Base-by-base conservation (phyloP, 106 monocot species). In the Hemerocallis citrina region DNA sequence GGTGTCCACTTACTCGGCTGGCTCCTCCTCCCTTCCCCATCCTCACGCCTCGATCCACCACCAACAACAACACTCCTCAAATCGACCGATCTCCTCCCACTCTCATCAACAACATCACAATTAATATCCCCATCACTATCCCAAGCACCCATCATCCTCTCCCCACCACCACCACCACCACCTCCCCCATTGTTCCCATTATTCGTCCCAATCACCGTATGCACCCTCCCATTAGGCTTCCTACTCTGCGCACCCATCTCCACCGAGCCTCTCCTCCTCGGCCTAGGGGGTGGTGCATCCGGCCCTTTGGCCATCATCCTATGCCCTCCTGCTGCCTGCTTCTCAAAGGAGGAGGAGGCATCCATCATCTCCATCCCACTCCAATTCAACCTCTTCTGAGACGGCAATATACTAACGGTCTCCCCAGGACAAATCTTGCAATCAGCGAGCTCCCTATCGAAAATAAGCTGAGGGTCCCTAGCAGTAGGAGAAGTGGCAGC, bases 311-410 rank as follows among this genome's bases (percentile, higher is more conserved):
- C 34, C 51, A 52, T 12, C 62, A 63, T 21, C 40, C 32, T 12
- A 45, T 19, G n/a, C 22, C 39, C 4, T 57, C 68, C 25, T 50
- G 57, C 46, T 44, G 58, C 55, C 36, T 66, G 72, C 27, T 37
- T 40, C 22, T n/a, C n/a, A n/a, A n/a, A n/a, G n/a, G n/a, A n/a
- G n/a, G n/a, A n/a, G n/a, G n/a, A n/a, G n/a, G 61, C 13, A 2
- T 39, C 51, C 10, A 66, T 54, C 5, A 62, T 61, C 31, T 56
- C 66, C 10, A 47, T 46, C 6, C 66, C 62, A 1, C 66, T 58
- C 58, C 72, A 75, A 59, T 70, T 79, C 15, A 82, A 17, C 12
- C 56, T 48, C 86, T 90, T 96, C 74, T 86, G 90, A 7, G 86
- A 81, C 3, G 95, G 90, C 20, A 81, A 52, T 4, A 81, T 59